These are phyloP conservation scores for Monosporozyma unispora DNA, from an alignment of 805 yeast genomes.

Conservation along the genomic window DNA sequence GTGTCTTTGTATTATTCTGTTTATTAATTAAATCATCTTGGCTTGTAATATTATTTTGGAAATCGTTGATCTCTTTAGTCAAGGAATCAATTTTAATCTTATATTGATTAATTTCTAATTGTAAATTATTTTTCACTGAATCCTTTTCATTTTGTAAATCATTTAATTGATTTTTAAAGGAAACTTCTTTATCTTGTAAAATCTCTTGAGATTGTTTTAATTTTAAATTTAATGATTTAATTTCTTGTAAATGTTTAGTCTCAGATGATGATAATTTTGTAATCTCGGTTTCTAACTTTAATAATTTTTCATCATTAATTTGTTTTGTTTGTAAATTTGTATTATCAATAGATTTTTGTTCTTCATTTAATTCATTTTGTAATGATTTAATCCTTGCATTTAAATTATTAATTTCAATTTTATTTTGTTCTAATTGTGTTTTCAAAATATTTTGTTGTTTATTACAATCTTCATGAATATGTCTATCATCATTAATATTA, in stretches of 20 bases:
- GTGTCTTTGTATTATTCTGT: neutral
- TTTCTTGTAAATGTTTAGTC: neutral
- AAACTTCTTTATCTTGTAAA: neutral
- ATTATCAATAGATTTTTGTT: conserved; percentile 14
- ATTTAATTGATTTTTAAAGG: neutral
- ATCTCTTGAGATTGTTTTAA: neutral
- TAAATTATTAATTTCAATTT: conserved; percentile 3
- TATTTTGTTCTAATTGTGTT: conserved; percentile 5
- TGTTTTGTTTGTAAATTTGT: conserved; percentile 7
- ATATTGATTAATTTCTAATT: neutral
- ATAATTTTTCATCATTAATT: neutral
- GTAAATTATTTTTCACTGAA: neutral
- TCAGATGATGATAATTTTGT: neutral
- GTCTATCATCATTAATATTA: neutral
- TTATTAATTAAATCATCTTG: neutral
- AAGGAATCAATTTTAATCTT: neutral
- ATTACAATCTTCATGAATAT: conserved; percentile 1
- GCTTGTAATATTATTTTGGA: neutral
- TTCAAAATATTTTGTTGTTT: conserved; percentile 3
- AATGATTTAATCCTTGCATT: conserved; percentile 4
- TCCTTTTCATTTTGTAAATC: conserved; percentile 5
- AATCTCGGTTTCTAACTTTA: neutral
- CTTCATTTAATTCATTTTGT: conserved; percentile 13
- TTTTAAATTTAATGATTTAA: neutral
- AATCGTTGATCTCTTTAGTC: neutral